These are phyloP conservation scores for Adansonia grandidieri DNA, from an alignment of 441 rosid genomes.

Conservation along the genomic window DNA sequence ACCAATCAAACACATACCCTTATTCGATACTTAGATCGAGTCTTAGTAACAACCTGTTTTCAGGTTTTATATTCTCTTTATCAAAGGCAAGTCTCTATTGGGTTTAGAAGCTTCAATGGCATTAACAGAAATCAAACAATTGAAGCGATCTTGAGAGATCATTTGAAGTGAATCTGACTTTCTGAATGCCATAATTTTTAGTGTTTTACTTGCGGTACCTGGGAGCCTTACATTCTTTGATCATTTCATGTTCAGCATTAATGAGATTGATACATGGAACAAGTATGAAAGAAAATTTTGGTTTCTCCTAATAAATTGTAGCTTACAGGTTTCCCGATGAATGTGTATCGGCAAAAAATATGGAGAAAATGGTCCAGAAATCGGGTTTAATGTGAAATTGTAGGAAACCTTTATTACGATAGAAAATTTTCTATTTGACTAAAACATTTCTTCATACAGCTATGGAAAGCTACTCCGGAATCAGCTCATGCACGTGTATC, in stretches of 20 bases:
- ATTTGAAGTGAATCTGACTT: not conserved
- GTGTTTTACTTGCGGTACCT: not conserved
- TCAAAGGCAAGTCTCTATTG: too few species aligned
- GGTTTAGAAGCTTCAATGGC: not conserved
- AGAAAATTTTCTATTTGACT: too few species aligned
- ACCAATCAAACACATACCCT: not conserved
- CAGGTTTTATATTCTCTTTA: too few species aligned
- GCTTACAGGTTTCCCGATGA: not conserved
- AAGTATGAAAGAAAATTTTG: not conserved
- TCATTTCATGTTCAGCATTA: not conserved
- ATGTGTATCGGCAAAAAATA: too few species aligned
- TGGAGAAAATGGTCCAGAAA: too few species aligned
- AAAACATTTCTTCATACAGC: conserved; percentile 40
- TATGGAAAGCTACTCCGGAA: conserved; percentile 67
- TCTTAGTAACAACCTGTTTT: not conserved
- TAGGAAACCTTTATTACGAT: not conserved
- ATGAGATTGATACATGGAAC: not conserved
- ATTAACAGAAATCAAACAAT: not conserved
- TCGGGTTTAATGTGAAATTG: not conserved
- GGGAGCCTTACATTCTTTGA: not conserved
- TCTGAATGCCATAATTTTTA: not conserved
- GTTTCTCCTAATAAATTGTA: not conserved
- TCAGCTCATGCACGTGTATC: conserved; percentile 39
- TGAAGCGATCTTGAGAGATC: not conserved
- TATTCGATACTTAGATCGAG: too few species aligned